Conservation (phyloP, 345 rosid genomes). For the Abelmoschus esculentus region DNA sequence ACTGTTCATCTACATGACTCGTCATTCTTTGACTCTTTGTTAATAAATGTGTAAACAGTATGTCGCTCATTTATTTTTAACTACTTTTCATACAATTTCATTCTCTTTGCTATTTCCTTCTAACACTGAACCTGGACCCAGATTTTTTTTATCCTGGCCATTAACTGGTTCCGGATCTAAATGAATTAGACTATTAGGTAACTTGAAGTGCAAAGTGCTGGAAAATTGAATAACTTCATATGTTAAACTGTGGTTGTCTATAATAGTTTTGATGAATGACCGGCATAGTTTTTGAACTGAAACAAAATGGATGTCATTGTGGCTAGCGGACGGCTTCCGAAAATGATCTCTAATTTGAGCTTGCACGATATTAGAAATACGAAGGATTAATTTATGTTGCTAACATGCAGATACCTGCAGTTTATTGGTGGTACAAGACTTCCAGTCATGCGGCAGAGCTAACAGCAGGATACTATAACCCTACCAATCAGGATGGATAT, state of each 20-base stretch:
- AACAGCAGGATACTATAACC: slow-evolving; percentile 83
- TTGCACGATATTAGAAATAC: neutral
- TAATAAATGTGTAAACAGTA: neutral
- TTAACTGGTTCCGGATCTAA: neutral
- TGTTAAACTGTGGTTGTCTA: neutral
- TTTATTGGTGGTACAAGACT: slow-evolving; percentile 89
- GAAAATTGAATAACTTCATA: neutral
- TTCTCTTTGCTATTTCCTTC: neutral
- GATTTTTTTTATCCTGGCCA: neutral
- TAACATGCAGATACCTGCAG: slow-evolving; percentile 67
- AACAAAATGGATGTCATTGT: neutral
- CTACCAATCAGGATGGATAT: slow-evolving; percentile 86
- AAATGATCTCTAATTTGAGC: neutral
- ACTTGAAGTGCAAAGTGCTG: neutral
- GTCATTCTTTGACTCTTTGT: neutral
- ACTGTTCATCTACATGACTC: neutral
- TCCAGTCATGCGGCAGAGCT: slow-evolving; percentile 89
- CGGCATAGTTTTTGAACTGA: neutral
- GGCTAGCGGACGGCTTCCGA: neutral
- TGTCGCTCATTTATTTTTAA: neutral
- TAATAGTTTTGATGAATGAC: neutral
- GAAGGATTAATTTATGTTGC: slow-evolving; percentile 6
- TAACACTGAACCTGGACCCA: neutral
- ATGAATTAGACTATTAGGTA: slow-evolving; percentile 5
- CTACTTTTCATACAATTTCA: neutral